phyloP scores from a whole-genome alignment of 2,329 filamentous ascomycete species.

The Pseudogymnoascus sp. region DNA sequence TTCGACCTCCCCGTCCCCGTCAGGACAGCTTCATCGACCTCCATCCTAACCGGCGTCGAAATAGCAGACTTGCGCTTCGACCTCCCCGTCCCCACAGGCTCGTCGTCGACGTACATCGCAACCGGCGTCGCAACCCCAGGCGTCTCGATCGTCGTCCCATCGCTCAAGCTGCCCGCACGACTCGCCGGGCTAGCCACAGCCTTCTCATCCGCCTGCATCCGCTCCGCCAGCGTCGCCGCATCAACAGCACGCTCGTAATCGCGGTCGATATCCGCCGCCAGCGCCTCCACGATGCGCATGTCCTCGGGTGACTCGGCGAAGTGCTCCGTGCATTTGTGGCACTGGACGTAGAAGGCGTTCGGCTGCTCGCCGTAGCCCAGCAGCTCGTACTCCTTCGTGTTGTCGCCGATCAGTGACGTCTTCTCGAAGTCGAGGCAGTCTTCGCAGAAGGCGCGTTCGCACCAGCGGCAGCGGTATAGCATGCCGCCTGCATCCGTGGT shows the following conservation, averaged over 20 bases:
- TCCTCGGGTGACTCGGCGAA: constrained; percentile 27
- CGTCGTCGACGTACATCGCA: constrained; percentile 16
- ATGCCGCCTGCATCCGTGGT: constrained; percentile 37
- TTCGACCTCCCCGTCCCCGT: not conserved
- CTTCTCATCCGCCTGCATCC: not conserved
- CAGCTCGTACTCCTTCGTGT: constrained; percentile 45
- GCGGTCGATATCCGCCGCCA: constrained; percentile 22
- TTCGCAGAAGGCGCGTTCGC: constrained; percentile 49
- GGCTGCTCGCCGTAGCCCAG: constrained; percentile 35
- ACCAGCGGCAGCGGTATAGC: constrained; percentile 46
- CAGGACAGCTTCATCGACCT: not conserved
- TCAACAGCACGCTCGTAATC: constrained; percentile 16
- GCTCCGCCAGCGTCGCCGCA: not conserved
- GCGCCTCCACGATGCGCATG: constrained; percentile 23
- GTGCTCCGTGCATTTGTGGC: constrained; percentile 36
- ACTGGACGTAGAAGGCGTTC: constrained; percentile 47
- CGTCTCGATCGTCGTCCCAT: constrained; percentile 28
- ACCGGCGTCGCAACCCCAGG: constrained; percentile 24
- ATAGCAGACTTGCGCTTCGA: not conserved
- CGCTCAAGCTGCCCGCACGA: constrained; percentile 23
- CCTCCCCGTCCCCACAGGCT: not conserved
- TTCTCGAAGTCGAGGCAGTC: constrained; percentile 49
- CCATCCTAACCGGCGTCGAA: not conserved
- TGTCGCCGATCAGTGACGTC: constrained; percentile 43
- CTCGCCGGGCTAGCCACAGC: constrained; percentile 11